Evolutionary conservation across 805 yeast genomes (phyloP).

Genomic region (Candida sakaeoensis): DNA sequence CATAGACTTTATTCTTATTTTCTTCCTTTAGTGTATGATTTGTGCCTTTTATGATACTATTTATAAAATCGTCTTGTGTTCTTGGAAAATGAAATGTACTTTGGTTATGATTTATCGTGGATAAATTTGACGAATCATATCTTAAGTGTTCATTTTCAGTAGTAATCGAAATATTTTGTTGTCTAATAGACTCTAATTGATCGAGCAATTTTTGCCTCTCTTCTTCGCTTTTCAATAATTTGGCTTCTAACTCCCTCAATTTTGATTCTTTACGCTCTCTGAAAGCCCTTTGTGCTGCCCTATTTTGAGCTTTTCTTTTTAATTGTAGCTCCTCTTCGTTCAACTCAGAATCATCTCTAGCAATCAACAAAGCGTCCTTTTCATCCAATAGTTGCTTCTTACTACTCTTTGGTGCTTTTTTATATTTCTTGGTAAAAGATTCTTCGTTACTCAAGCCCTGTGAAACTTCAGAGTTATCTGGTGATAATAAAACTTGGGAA

Average conservation of each 20-base stretch:
- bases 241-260: constrained; percentile 61
- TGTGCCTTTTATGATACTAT: constrained; percentile 23
- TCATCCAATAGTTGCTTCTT: constrained; percentile 30
- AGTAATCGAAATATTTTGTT: constrained; percentile 52
- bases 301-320: constrained; percentile 71
- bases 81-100: constrained; percentile 32
- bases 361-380: constrained; percentile 32
- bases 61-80: constrained; percentile 31
- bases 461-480: constrained; percentile 10
- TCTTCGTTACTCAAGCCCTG: background rate
- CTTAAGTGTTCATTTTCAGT: constrained; percentile 61
- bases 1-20: constrained; percentile 29
- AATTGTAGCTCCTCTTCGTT: constrained; percentile 42
- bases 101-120: background rate
- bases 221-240: constrained; percentile 54
- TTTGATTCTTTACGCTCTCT: constrained; percentile 76
- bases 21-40: constrained; percentile 20
- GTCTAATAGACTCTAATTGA: constrained; percentile 49
- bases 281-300: constrained; percentile 87
- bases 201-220: constrained; percentile 45
- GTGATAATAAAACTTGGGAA: constrained; percentile 6
- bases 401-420: constrained; percentile 2
- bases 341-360: constrained; percentile 35
- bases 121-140: background rate
- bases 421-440: background rate